Conservation (phyloP, 306 rosid genomes). For the Astragalus membranaceus region DNA sequence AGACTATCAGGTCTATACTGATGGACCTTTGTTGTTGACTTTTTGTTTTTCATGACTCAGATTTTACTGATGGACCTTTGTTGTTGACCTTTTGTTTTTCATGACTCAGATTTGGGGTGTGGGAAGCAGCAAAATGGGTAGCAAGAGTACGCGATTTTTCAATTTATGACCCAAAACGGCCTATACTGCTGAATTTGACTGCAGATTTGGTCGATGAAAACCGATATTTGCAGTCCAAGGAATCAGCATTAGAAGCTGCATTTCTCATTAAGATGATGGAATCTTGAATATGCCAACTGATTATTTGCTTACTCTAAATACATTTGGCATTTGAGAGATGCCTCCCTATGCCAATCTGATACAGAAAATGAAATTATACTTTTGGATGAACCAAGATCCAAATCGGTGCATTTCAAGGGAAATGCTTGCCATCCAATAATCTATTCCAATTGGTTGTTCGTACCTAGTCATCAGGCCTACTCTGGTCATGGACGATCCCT, state of each 20-base stretch:
- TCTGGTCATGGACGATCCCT: slow-evolving; percentile 2
- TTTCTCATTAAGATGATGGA: slow-evolving; percentile 75
- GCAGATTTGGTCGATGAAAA: slow-evolving; percentile 80
- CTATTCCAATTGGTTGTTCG: neutral
- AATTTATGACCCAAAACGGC: slow-evolving; percentile 62
- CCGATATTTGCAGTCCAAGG: slow-evolving; percentile 92
- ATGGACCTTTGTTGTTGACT: too few relatives aligned
- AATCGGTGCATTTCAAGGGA: slow-evolving; percentile 2
- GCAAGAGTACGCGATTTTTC: slow-evolving; percentile 72
- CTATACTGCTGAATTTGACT: slow-evolving; percentile 67
- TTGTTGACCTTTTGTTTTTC: slow-evolving; percentile 17
- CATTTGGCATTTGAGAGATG: slow-evolving; percentile 5
- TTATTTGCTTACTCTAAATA: neutral
- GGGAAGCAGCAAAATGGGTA: slow-evolving; percentile 98
- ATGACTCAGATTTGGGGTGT: slow-evolving; percentile 77
- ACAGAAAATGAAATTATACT: neutral
- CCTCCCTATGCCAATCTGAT: neutral
- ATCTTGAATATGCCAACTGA: slow-evolving; percentile 31
- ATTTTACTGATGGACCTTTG: neutral
- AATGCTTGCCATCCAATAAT: slow-evolving; percentile 1
- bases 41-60: too few relatives aligned
- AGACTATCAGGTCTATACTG: too few relatives aligned
- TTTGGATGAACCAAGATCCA: slow-evolving; percentile 6
- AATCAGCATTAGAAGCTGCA: slow-evolving; percentile 73
- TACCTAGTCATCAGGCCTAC: neutral